These are phyloP conservation scores for Fusarium metavorans DNA, from an alignment of 2,329 filamentous ascomycete genomes.

Conservation along the genomic window DNA sequence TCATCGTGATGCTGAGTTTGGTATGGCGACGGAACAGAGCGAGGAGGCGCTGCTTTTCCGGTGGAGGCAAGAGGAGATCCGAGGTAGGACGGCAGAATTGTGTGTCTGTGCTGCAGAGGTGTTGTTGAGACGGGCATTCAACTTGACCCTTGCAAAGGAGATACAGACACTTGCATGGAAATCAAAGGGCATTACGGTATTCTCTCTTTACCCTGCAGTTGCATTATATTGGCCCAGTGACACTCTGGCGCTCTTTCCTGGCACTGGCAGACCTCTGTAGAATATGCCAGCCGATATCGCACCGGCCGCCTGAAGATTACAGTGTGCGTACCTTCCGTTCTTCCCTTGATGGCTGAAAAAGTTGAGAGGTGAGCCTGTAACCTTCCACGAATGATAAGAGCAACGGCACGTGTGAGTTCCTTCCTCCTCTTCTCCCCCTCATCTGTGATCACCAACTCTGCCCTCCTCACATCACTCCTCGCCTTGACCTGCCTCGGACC, in stretches of 20 bases:
- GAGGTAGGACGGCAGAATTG: conserved; percentile 30
- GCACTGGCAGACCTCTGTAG: neutral
- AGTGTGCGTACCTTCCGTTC: neutral
- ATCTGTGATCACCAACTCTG: neutral
- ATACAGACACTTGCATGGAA: neutral
- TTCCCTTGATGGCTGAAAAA: neutral
- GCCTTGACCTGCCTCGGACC: conserved; percentile 1
- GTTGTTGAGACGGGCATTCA: neutral
- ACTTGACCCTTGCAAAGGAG: neutral
- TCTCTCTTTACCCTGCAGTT: neutral
- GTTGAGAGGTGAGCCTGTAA: neutral
- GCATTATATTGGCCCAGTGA: neutral
- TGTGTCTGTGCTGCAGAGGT: conserved; percentile 27
- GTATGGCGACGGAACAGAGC: neutral
- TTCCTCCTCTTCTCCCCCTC: neutral
- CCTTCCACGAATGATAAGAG: neutral
- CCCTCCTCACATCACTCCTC: neutral
- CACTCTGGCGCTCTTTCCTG: neutral
- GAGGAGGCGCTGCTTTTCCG: conserved; percentile 12
- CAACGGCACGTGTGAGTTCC: neutral
- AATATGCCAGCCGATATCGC: neutral
- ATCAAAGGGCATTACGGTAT: neutral
- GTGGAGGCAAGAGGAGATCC: conserved; percentile 11
- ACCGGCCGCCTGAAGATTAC: neutral
- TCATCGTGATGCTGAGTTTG: neutral